Conservation (phyloP, 2,329 filamentous ascomycete species). For the Cladophialophora psammophila region DNA sequence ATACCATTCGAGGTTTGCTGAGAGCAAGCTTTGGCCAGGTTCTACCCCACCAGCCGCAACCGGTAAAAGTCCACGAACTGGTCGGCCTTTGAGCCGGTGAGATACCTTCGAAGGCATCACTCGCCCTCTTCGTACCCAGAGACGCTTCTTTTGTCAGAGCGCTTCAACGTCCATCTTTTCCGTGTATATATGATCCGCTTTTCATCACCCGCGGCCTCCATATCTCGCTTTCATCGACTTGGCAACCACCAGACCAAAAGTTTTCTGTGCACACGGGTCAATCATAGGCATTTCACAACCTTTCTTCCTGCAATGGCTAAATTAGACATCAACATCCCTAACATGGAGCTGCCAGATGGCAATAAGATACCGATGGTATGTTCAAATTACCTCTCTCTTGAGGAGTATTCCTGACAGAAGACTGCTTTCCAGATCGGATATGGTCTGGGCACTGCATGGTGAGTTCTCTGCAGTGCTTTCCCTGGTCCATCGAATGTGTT, state of each 20-base stretch:
- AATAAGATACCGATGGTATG: slow-evolving; percentile 40
- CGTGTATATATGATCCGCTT: slow-evolving; percentile 15
- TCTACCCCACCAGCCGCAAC: slow-evolving; percentile 1
- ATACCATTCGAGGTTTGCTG: not conserved
- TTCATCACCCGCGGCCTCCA: slow-evolving; percentile 1
- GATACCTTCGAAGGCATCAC: not conserved
- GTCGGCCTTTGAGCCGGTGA: not conserved
- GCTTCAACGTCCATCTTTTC: slow-evolving; percentile 1
- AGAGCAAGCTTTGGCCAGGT: not conserved
- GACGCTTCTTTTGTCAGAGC: not conserved
- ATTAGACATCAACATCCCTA: slow-evolving; percentile 39
- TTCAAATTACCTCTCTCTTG: not conserved
- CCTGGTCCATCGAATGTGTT: not conserved
- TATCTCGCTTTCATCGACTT: slow-evolving; percentile 11
- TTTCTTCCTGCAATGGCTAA: slow-evolving; percentile 38
- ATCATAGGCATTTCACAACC: not conserved
- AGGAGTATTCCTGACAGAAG: slow-evolving; percentile 7
- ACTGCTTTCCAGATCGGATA: slow-evolving; percentile 60
- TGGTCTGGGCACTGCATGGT: slow-evolving; percentile 69
- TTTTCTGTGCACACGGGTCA: not conserved
- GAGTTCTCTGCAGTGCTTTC: not conserved
- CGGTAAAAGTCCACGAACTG: not conserved
- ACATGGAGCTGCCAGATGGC: slow-evolving; percentile 39
- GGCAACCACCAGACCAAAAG: not conserved
- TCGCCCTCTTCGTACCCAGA: not conserved